These are phyloP conservation scores for Coniella vitis DNA, from an alignment of 2,329 filamentous ascomycete species.

Conservation along the genomic window DNA sequence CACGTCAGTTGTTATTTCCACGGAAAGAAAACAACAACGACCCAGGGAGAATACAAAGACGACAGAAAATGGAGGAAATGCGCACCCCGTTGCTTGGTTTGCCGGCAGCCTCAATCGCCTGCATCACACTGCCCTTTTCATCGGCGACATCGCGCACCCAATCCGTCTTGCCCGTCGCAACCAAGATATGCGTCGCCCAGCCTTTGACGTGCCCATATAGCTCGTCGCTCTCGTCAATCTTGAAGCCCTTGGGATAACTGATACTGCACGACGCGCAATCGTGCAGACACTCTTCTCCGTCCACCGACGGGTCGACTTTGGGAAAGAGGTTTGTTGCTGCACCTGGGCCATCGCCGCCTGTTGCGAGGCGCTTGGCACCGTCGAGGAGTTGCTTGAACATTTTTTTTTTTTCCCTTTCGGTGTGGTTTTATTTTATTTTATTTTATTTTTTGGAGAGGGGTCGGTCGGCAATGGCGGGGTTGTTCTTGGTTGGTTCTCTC, in stretches of 20 bases:
- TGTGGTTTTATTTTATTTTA: neutral
- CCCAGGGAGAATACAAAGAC: neutral
- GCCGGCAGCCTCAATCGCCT: constrained; percentile 56
- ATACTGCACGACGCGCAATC: constrained; percentile 80
- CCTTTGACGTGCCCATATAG: constrained; percentile 81
- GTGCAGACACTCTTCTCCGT: constrained; percentile 82
- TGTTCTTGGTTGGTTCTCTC: too few species aligned
- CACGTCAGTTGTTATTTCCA: neutral
- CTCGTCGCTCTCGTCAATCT: constrained; percentile 69
- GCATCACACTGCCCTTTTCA: constrained; percentile 80
- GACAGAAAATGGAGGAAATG: constrained; percentile 12
- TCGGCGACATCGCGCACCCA: constrained; percentile 87
- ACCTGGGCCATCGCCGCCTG: constrained; percentile 20
- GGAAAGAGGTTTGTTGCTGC: constrained; percentile 55
- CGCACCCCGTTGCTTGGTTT: constrained; percentile 63
- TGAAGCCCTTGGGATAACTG: constrained; percentile 64
- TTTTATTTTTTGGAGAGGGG: neutral
- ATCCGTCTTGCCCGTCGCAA: constrained; percentile 92
- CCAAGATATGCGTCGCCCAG: constrained; percentile 83
- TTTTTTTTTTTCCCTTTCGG: neutral
- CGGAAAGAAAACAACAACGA: neutral
- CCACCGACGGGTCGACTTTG: constrained; percentile 64
- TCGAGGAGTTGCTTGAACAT: constrained; percentile 33
- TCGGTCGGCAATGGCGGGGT: too few species aligned
- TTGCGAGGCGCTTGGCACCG: constrained; percentile 29